Evolutionary conservation across 1,284 basidiomycete species (phyloP), one percentile per base, ranked within the genome.

Genomic region (Ceratobasidium sp.): DNA sequence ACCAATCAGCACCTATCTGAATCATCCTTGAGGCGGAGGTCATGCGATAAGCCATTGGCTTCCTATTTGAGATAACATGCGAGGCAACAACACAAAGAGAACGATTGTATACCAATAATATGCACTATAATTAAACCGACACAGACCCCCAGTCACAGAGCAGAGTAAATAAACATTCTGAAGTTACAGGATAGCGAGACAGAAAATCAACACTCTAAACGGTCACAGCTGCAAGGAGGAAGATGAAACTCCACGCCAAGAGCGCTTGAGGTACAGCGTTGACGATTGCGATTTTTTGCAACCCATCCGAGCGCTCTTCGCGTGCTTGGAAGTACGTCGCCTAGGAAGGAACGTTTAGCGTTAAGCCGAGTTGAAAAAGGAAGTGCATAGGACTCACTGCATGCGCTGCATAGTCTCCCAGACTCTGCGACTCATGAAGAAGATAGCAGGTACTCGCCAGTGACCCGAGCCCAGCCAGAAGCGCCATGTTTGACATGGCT

Each of bases 261-360:
- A 72, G 53, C 1, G 56, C 56, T 49, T 72, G 69, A 19, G 69
- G 69, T 16, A 39, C 29, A 1, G 69, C 56, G n/a, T 72, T 72
- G 7, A 72, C 51, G 2, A 72, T 62, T 7, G 69, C 69, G 19
- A 72, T 72, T n/a, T 22, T 29, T 24, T 72, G 69, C 11, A 72
- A 58, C 7, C 69, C 69, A n/a, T 49, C 62, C 13, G 31, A 11
- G 19, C 31, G 16, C 19, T 72, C 69, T 39, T 72, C 69, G 13
- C 58, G 56, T 6, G 49, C 13, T 22, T 49, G 58, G 48, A 72
- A 72, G 24, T 72, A 72, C 16, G n/a, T 22, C 4, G 69, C 51
- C 69, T 72, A 51, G 29, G 37, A 53, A 34, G 6, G 39, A 46
- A 14, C 9, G 19, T 37, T 59, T 34, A 27, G 34, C 14, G 13